A percentile compares a stretch with the other conserved stretches of the same genome.
Conservation (phyloP, 2,329 filamentous ascomycete species). For the Fonsecaea nubica region DNA sequence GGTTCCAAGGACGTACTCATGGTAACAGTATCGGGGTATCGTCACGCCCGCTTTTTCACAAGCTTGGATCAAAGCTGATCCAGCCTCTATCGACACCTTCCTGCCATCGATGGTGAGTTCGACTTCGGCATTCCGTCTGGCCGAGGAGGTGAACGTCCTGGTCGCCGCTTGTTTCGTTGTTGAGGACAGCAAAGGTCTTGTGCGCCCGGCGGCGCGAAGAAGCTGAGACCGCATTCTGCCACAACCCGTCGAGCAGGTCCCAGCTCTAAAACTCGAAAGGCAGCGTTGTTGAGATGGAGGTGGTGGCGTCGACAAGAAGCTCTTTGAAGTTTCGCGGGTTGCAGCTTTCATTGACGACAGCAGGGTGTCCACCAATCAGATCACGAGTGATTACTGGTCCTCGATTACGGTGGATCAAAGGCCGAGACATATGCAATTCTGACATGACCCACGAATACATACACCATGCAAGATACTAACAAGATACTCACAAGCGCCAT, state of each 20-base stretch:
- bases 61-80: constrained; percentile 95
- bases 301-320: constrained; percentile 32
- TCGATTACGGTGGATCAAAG: constrained; percentile 5
- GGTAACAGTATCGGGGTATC: constrained; percentile 97
- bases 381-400: neutral
- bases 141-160: constrained; percentile 82
- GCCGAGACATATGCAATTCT: neutral
- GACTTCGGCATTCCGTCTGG: constrained; percentile 83
- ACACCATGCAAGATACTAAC: neutral
- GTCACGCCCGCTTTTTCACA: constrained; percentile 96
- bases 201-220: constrained; percentile 65
- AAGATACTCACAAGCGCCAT: neutral
- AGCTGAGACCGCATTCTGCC: constrained; percentile 69
- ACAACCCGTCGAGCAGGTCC: constrained; percentile 33
- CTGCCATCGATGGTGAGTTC: constrained; percentile 98
- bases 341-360: constrained; percentile 28
- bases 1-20: constrained; percentile 72
- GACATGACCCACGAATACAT: neutral
- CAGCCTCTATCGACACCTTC: constrained; percentile 97
- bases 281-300: constrained; percentile 26
- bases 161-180: constrained; percentile 59
- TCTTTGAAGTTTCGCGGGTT: constrained; percentile 23
- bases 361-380: constrained; percentile 16
- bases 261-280: constrained; percentile 33
- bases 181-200: constrained; percentile 55